These are phyloP conservation scores for Phaffia rhodozyma DNA, from an alignment of 1,284 basidiomycete species.

Conservation along the genomic window DNA sequence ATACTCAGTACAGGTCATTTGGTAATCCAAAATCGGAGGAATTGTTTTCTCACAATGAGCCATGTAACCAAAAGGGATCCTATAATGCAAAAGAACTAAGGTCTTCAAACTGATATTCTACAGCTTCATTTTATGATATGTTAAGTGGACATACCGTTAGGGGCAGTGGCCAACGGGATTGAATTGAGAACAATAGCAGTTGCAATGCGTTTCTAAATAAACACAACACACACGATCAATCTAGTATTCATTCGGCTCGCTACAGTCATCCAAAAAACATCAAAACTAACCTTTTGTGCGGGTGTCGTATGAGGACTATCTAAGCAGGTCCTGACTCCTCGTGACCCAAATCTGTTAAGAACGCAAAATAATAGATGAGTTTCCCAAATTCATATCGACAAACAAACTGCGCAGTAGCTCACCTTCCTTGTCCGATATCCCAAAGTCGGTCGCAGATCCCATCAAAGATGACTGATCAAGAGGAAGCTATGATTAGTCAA, in stretches of 20 bases:
- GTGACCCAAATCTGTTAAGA: constrained; percentile 69
- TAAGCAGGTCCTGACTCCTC: constrained; percentile 93
- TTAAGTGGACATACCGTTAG: constrained; percentile 51
- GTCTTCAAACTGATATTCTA: no score
- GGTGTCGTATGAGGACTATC: constrained; percentile 74
- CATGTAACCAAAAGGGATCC: constrained; percentile 79
- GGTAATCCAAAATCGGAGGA: neutral
- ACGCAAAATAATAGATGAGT: no score
- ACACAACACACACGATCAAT: neutral
- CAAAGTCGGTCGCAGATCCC: constrained; percentile 96
- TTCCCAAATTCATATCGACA: constrained; percentile 25
- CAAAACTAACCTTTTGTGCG: constrained; percentile 55
- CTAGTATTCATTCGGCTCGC: neutral
- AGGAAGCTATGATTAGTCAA: neutral
- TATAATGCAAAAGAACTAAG: no score
- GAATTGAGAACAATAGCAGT: constrained; percentile 92
- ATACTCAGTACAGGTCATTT: neutral
- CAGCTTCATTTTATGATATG: no score
- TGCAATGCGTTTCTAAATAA: constrained; percentile 64
- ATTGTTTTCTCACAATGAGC: constrained; percentile 48
- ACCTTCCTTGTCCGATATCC: constrained; percentile 78
- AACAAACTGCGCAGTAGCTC: neutral
- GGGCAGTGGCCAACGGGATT: constrained; percentile 92
- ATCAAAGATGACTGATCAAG: constrained; percentile 66
- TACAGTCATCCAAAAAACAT: neutral